Base-by-base conservation (phyloP, 1,284 basidiomycete genomes). In the Sporisorium iseilematis-ciliati region DNA sequence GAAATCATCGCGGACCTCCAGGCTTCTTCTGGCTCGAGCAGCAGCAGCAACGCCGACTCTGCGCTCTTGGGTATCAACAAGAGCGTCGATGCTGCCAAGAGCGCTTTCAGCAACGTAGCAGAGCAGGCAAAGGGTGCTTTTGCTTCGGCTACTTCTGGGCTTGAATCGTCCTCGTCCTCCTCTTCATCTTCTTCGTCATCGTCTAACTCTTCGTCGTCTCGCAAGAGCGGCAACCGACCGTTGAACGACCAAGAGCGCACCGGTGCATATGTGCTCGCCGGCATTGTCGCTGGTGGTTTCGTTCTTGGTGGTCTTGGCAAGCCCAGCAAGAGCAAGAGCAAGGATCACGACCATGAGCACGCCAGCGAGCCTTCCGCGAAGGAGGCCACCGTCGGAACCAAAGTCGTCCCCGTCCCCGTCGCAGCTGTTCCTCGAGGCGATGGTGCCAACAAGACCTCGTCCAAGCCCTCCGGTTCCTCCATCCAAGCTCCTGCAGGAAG, bases 251-350 rank as follows among this genome's bases (percentile, higher is more conserved):
- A 90, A 43, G 90, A 92, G 84, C 85, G 81, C 64, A 86, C 64
- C 38, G 91, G 91, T 1, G 81, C 89, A 4, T 90, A 87, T 84
- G 79, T 88, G 20, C 85, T 92, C 29, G 85, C 88, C 16, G 89
- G 89, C 50, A 85, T 91, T 29, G 65, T 91, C 8, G 87, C 85
- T 7, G 87, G 88, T 11, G 90, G 90, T 0, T 88, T 89, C 84
- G 35, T 89, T 8, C 80, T 88, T 7, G 90, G 88, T 41, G 88
- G 88, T 18, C 63, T 86, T 48, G 81, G 88, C 58, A 81, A 84
- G 55, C 69, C 74, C 12, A 41, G 61, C 62, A 69, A 66, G 63
- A 54, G 61, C 65, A 69, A 69, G 63, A 50, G 29, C 43, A 64
- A 70, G 51, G 52, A 62, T 51, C 25, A 53, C 50, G 16, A 52